Evolutionary conservation across 78 protist species (phyloP).

Genomic region (Pigoraptor vietnamica): DNA sequence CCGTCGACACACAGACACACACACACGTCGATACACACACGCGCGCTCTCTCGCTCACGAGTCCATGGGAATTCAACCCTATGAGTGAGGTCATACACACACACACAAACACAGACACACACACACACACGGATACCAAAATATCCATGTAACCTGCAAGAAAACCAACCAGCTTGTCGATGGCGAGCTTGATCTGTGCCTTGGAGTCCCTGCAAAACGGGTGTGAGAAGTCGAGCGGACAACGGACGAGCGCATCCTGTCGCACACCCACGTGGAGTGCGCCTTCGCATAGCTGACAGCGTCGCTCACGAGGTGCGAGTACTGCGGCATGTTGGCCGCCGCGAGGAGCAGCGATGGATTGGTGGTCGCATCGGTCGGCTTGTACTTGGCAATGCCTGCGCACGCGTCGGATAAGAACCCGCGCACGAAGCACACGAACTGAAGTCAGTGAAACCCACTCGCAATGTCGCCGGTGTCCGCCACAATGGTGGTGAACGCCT

Average conservation of each 20-base stretch:
- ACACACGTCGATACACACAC: too few relatives aligned
- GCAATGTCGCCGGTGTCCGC: constrained; percentile 92
- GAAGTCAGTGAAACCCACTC: neutral
- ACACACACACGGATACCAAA: neutral
- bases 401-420: neutral
- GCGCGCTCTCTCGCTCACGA: too few relatives aligned
- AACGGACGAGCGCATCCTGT: neutral
- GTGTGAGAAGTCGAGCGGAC: too few relatives aligned
- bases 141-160: neutral
- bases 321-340: constrained; percentile 70
- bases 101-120: neutral
- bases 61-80: too few relatives aligned
- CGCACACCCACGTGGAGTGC: neutral
- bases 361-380: constrained; percentile 92
- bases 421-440: neutral
- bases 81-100: too few relatives aligned
- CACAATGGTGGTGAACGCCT: constrained; percentile 65
- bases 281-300: constrained; percentile 67
- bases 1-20: too few relatives aligned
- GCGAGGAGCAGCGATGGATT: constrained; percentile 89
- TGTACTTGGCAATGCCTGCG: constrained; percentile 52
- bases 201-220: neutral
- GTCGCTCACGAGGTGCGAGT: constrained; percentile 64
- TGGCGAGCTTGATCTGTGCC: constrained; percentile 50
- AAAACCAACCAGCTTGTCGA: constrained; percentile 36